Conservation (phyloP, 1,139 yeast species). For the Lodderomyces jiufengensis region DNA sequence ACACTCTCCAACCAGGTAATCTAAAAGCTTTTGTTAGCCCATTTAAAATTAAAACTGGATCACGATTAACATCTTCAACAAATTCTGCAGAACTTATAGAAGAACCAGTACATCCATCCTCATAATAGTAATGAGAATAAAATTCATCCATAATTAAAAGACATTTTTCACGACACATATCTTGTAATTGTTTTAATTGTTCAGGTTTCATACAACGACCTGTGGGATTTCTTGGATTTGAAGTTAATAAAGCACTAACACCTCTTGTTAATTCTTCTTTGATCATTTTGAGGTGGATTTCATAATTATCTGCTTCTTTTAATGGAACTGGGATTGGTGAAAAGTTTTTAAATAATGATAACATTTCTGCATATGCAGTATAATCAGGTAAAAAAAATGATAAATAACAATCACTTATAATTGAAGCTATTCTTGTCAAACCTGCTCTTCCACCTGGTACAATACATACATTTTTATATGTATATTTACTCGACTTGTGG, state of each 20-base stretch:
- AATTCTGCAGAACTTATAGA: conserved; percentile 54
- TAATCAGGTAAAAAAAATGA: conserved; percentile 67
- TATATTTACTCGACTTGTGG: conserved; percentile 50
- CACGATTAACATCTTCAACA: conserved; percentile 56
- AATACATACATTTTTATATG: conserved; percentile 63
- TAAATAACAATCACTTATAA: conserved; percentile 58
- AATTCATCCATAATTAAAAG: conserved; percentile 67
- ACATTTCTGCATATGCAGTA: conserved; percentile 72
- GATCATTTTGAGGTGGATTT: conserved; percentile 54
- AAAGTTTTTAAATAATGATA: conserved; percentile 62
- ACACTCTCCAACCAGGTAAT: conserved; percentile 68
- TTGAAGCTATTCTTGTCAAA: conserved; percentile 62
- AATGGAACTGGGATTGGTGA: conserved; percentile 68
- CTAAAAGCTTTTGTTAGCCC: conserved; percentile 66
- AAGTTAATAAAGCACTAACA: conserved; percentile 58
- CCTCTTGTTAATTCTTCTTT: conserved; percentile 58
- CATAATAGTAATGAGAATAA: conserved; percentile 61
- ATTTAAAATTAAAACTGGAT: conserved; percentile 61
- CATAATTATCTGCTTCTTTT: conserved; percentile 57
- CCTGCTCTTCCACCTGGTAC: conserved; percentile 75
- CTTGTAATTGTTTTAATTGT: conserved; percentile 52
- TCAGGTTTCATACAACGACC: conserved; percentile 54
- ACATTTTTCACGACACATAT: conserved; percentile 55
- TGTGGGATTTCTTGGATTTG: conserved; percentile 68
- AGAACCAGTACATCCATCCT: conserved; percentile 55